phyloP scores from a whole-genome alignment of 768 basidiomycete genomes.

The Dioszegia hungarica region DNA sequence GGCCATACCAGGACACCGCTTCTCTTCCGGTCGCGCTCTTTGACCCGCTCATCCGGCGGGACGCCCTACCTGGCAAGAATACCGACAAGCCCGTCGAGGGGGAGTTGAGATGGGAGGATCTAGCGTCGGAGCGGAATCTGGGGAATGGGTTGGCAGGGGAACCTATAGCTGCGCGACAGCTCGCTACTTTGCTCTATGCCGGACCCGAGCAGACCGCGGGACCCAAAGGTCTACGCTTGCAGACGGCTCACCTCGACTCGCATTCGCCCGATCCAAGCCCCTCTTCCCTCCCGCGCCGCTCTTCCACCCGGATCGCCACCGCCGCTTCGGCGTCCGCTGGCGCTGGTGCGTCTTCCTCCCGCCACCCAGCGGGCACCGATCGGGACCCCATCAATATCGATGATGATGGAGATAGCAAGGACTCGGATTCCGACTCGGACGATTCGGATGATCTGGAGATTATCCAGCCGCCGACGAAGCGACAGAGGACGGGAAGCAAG shows the following conservation, averaged over 20 bases:
- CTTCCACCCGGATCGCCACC: slow-evolving; percentile 1
- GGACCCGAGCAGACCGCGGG: slow-evolving; percentile 3
- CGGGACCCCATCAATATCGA: slow-evolving; percentile 28
- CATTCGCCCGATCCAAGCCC: background rate
- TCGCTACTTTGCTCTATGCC: slow-evolving; percentile 18
- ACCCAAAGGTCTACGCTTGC: background rate
- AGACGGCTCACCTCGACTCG: background rate
- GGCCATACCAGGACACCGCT: slow-evolving; percentile 23
- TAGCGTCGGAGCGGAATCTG: slow-evolving; percentile 34
- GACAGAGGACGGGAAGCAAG: slow-evolving; percentile 20
- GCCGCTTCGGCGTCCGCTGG: no score
- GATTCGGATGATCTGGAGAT: slow-evolving; percentile 16
- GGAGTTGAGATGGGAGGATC: slow-evolving; percentile 12
- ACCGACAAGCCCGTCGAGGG: slow-evolving; percentile 1
- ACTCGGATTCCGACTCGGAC: slow-evolving; percentile 14
- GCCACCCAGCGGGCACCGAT: slow-evolving; percentile 14
- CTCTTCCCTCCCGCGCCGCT: background rate
- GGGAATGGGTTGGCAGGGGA: slow-evolving; percentile 36
- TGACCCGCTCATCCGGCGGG: slow-evolving; percentile 27
- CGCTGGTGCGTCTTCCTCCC: background rate
- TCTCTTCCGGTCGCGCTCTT: slow-evolving; percentile 32
- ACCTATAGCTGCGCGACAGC: slow-evolving; percentile 14
- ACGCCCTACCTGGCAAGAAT: slow-evolving; percentile 14
- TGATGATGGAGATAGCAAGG: slow-evolving; percentile 24
- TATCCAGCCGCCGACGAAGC: slow-evolving; percentile 11